Conservation (phyloP, 164 flowering plant species). For the Cinnamomum micranthum region DNA sequence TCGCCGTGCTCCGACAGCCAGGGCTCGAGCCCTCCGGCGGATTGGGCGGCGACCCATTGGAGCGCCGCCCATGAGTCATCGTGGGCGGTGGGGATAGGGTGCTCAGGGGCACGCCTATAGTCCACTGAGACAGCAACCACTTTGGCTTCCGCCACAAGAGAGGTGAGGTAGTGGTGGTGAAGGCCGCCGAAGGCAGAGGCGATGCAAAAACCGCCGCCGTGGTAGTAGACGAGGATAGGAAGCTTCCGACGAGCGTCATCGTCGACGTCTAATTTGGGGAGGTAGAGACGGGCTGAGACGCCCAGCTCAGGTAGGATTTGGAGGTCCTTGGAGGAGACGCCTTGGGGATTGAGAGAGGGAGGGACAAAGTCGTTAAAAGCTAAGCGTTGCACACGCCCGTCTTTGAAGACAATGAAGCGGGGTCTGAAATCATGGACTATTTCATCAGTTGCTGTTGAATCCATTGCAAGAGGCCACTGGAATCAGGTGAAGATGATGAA, state of each 20-base stretch:
- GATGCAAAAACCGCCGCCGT: slow-evolving; percentile 27
- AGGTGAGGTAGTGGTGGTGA: slow-evolving; percentile 33
- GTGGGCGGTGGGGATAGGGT: slow-evolving; percentile 47
- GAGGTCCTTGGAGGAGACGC: slow-evolving; percentile 44
- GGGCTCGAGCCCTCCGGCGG: slow-evolving; percentile 14
- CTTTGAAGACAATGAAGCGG: slow-evolving; percentile 31
- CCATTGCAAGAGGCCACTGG: too few relatives aligned
- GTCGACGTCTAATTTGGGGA: slow-evolving; percentile 16
- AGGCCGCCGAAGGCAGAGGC: slow-evolving; percentile 26
- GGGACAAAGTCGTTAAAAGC: slow-evolving; percentile 29
- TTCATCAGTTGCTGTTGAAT: slow-evolving; percentile 4
- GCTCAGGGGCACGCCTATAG: slow-evolving; percentile 51
- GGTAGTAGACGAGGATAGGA: slow-evolving; percentile 35
- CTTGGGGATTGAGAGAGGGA: slow-evolving; percentile 30
- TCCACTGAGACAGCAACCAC: slow-evolving; percentile 36
- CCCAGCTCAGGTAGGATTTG: slow-evolving; percentile 31
- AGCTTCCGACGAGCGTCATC: slow-evolving; percentile 18
- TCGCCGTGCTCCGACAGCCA: slow-evolving; percentile 35
- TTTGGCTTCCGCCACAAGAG: slow-evolving; percentile 31
- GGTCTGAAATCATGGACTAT: slow-evolving; percentile 34
- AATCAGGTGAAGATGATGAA: too few relatives aligned
- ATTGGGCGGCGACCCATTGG: slow-evolving; percentile 36
- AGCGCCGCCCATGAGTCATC: slow-evolving; percentile 43
- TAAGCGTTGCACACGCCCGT: slow-evolving; percentile 44
- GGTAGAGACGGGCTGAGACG: slow-evolving; percentile 47